Base-by-base conservation (phyloP, 176 grass and related monocot species). In the Poa pratensis region DNA sequence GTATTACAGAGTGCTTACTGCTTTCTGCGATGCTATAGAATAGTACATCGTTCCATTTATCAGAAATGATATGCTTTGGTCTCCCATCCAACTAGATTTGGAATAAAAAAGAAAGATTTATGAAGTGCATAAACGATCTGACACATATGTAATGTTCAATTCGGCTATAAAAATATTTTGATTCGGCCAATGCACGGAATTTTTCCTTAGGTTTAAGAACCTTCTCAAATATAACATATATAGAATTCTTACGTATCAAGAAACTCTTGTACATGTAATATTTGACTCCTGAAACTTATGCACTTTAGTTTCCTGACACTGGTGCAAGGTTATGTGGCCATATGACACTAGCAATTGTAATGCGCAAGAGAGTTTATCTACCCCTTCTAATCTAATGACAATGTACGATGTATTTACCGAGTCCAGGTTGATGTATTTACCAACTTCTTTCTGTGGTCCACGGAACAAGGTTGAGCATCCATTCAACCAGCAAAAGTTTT, bases 251-350 rank as follows among this genome's bases (percentile, higher is more conserved):
- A 72, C 54, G 49, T 46, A 77, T 64, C 14, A 78, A 78, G 63
- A 15, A 73, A n/a, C 37, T 66, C 51, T 53, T 82, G 60, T 81
- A 60, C 50, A 75, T 50, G 37, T 43, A 23, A 45, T 60, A 7
- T 34, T 55, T 72, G 43, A 24, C 17, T 42, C 45, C 5, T 20
- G 18, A 45, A 69, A 10, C 5, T 30, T 8, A 24, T 54, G 16
- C 42, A 22, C 78, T 77, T 77, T 17, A 71, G 27, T 90, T 72
- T 65, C 30, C 43, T 43, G 42, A 43, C 39, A 84, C 73, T 73
- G 42, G 13, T 61, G 50, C 45, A 5, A 89, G 30, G 30, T 32
- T 68, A 42, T 60, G 10, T 61, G 39, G 58, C n/a, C 16, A 4
- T 9, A 26, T 24, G 18, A 65, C 80, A 74, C 16, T 74, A 43